phyloP scores from a whole-genome alignment of 768 basidiomycete species.

The Galerina marginata region DNA sequence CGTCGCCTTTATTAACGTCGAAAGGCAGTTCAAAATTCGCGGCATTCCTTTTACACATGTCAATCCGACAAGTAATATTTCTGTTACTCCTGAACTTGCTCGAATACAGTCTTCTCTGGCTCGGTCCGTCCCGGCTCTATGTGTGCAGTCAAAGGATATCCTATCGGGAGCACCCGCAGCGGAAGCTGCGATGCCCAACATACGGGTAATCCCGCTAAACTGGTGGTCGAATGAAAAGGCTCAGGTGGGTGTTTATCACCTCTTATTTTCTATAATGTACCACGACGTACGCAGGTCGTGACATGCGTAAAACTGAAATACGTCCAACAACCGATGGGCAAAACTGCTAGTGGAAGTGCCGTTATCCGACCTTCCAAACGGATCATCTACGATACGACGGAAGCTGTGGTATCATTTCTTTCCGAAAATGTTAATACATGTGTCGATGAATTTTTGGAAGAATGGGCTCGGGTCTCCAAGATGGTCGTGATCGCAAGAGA shows the following conservation, averaged over 20 bases:
- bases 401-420: constrained; percentile 88
- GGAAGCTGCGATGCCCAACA: constrained; percentile 92
- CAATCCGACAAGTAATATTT: constrained; percentile 53
- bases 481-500: constrained; percentile 94
- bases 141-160: constrained; percentile 82
- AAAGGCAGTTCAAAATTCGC: constrained; percentile 83
- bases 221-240: constrained; percentile 90
- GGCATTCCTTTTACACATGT: constrained; percentile 81
- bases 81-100: constrained; percentile 50
- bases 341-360: constrained; percentile 60
- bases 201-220: constrained; percentile 84
- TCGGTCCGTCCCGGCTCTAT: constrained; percentile 81
- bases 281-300: constrained; percentile 57
- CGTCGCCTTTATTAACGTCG: constrained; percentile 88
- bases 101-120: constrained; percentile 75
- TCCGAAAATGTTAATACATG: constrained; percentile 88
- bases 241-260: constrained; percentile 41
- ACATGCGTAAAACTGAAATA: constrained; percentile 92
- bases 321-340: constrained; percentile 85
- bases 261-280: constrained; percentile 2
- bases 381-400: constrained; percentile 88
- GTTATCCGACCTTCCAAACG: constrained; percentile 85
- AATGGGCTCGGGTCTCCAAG: constrained; percentile 92
- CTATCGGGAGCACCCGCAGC: constrained; percentile 84
- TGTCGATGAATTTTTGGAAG: constrained; percentile 88